Conservation (phyloP, 257 asterid genomes). For the Lycium ferocissimum region DNA sequence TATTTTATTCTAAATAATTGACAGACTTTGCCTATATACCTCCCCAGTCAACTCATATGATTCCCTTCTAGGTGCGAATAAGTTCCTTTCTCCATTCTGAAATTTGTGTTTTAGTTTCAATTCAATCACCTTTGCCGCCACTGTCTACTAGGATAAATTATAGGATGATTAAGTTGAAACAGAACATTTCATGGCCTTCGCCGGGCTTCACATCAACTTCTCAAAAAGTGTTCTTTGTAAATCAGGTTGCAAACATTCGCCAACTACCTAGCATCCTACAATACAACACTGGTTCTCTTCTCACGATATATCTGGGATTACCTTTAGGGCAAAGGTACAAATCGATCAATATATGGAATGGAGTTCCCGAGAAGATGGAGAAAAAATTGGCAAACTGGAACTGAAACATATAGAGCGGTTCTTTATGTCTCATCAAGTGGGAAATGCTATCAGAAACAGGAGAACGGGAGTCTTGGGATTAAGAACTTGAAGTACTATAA, state of each 20-base stretch:
- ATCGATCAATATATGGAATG: background rate
- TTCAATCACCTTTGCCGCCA: background rate
- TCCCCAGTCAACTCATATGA: background rate
- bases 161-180: conserved; percentile 20
- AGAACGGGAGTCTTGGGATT: background rate
- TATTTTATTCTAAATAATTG: background rate
- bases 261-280: background rate
- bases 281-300: conserved; percentile 14
- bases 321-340: background rate
- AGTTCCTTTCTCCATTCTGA: conserved; percentile 21
- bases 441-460: conserved; percentile 17
- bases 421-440: background rate
- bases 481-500: conserved; percentile 19
- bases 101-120: background rate
- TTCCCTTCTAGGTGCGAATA: background rate
- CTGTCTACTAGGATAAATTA: background rate
- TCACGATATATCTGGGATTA: background rate
- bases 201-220: background rate
- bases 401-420: background rate
- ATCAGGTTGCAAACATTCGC: background rate
- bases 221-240: background rate
- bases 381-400: background rate
- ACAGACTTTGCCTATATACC: background rate
- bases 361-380: background rate
- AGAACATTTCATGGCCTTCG: background rate